Percentiles rank a stretch among this genome's conserved stretches.
Evolutionary conservation across 1,284 basidiomycete genomes (phyloP).

Genomic region (Pterulicium gracile): DNA sequence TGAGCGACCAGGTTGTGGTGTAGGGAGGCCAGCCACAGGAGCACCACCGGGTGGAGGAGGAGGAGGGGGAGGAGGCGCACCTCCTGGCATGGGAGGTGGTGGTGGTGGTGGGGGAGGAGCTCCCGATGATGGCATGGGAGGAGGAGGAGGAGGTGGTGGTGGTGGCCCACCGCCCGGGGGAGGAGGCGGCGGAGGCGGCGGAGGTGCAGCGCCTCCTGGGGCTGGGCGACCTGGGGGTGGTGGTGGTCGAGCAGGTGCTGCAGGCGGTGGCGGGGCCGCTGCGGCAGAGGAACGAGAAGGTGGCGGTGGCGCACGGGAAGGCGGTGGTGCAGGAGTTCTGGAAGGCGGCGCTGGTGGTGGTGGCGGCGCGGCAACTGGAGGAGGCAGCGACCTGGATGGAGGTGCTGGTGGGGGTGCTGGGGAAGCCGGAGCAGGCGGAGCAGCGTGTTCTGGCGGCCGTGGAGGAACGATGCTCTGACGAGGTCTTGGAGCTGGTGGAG

Average conservation of each 20-base stretch:
- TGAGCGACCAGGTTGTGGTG: conserved; percentile 39
- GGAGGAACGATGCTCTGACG: conserved; percentile 23
- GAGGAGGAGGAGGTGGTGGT: conserved; percentile 26
- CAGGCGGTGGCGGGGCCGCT: conserved; percentile 13
- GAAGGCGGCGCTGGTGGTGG: conserved; percentile 22
- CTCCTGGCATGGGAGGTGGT: conserved; percentile 21
- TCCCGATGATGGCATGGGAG: conserved; percentile 23
- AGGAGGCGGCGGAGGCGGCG: conserved; percentile 14
- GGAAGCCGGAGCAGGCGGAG: conserved; percentile 19
- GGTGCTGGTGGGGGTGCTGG: conserved; percentile 20
- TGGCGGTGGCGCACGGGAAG: conserved; percentile 25
- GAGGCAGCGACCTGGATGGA: conserved; percentile 16
- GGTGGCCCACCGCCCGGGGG: conserved; percentile 14
- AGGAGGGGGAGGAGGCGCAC: conserved; percentile 20
- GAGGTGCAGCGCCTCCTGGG: conserved; percentile 15
- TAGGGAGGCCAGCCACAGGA: conserved; percentile 20
- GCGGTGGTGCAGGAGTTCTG: conserved; percentile 17
- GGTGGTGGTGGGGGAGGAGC: conserved; percentile 24
- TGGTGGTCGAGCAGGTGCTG: conserved; percentile 16
- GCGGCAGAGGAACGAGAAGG: conserved; percentile 15
- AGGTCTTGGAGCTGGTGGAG: conserved; percentile 28
- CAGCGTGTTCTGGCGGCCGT: conserved; percentile 15
- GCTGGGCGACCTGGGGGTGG: conserved; percentile 15
- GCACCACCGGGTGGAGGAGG: conserved; percentile 20
- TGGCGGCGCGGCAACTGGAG: conserved; percentile 20